These are phyloP conservation scores for Suzukiozyma palmioleophila DNA, from an alignment of 1,139 yeast species.

Conservation along the genomic window DNA sequence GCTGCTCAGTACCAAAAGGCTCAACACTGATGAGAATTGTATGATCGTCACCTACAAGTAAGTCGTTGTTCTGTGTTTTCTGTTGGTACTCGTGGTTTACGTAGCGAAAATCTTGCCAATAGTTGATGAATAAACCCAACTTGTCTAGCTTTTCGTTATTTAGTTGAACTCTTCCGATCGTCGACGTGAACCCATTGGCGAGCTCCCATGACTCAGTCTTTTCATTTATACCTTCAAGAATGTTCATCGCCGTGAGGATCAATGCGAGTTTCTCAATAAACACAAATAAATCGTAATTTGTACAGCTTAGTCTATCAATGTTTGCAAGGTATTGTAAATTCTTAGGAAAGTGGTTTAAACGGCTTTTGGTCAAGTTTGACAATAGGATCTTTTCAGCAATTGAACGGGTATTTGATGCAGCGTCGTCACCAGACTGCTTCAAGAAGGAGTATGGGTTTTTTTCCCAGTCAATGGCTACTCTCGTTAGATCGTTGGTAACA, in stretches of 20 bases:
- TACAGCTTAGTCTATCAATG: constrained; percentile 31
- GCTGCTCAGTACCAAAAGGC: constrained; percentile 6
- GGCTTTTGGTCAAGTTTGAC: constrained; percentile 19
- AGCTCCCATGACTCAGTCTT: constrained; percentile 16
- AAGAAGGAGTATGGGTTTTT: constrained; percentile 6
- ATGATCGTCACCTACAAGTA: constrained; percentile 10
- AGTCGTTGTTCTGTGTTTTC: constrained; percentile 1
- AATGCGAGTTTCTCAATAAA: constrained; percentile 30
- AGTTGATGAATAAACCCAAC: constrained; percentile 33
- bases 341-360: constrained; percentile 28
- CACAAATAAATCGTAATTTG: constrained; percentile 28
- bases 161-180: constrained; percentile 26
- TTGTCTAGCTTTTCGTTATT: constrained; percentile 20
- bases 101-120: constrained; percentile 34
- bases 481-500: constrained; percentile 6
- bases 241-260: constrained; percentile 17
- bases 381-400: constrained; percentile 28
- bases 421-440: background rate
- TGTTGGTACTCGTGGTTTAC: constrained; percentile 21
- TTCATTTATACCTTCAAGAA: constrained; percentile 20
- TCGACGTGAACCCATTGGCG: constrained; percentile 19
- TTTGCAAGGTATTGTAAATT: constrained; percentile 36
- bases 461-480: constrained; percentile 6
- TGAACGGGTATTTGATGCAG: constrained; percentile 6
- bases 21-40: constrained; percentile 9